Evolutionary conservation across 1,284 basidiomycete species (phyloP), one percentile per base, ranked within the genome.

Genomic region (Cerioporus squamosus): DNA sequence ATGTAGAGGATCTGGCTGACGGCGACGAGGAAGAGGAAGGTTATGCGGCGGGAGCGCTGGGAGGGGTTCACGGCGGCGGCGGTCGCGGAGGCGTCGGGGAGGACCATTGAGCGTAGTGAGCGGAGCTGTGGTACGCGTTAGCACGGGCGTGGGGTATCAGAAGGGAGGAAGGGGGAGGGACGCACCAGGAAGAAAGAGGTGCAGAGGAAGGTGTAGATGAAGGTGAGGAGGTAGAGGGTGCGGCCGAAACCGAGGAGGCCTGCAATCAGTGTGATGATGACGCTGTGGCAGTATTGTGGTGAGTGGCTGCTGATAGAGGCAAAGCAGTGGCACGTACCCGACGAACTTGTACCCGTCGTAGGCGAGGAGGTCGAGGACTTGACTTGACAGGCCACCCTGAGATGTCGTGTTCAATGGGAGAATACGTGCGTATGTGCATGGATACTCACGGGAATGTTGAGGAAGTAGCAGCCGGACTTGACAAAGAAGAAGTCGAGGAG

Each of bases 321-420:
- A 40, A 20, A 2, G 48, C 22, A 15, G 22, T 10, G 23, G n/a
- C 6, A 72, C 82, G 20, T 64, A 94, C 93, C 94, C 95, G 45
- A 98, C 94, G 69, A 99, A 99, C 73, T 99, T 99, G 79, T 99
- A 99, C 0, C 97, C 97, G 5, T 90, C 91, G 71, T 98, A 99
- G 47, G 84, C 91, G 59, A 89, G 75, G 55, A 87, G 79, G 75
- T 87, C 92, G 6, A 89, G 77, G n/a, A 90, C 84, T 60, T 88
- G 87, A 23, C 85, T 85, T 10, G 88, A 82, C 10, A 88, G 88
- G 10, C 72, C 68, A 10, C 73, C 71, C 68, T 73, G 22, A n/a
- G n/a, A n/a, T n/a, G n/a, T n/a, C n/a, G 17, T 14, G 18, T 10
- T 7, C 39, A n/a, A 18, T 14, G 44, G 3, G n/a, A 3, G 18